These are phyloP conservation scores for Chamaecrista fasciculata DNA, from an alignment of 306 rosid genomes.

Conservation along the genomic window DNA sequence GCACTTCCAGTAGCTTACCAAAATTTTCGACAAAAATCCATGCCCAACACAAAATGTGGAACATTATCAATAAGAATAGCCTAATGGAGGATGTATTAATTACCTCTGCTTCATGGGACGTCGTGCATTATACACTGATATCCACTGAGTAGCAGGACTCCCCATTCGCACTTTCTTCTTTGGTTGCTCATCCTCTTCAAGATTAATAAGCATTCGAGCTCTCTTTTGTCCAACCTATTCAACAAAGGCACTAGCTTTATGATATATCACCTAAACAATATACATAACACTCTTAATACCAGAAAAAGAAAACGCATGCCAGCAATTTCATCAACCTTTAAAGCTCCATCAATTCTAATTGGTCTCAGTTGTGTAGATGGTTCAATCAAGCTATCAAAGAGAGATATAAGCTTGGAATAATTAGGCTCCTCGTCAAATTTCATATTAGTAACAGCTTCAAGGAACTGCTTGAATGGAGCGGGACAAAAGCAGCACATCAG, in stretches of 20 bases:
- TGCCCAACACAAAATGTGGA: neutral
- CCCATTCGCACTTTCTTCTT: constrained; percentile 92
- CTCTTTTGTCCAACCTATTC: constrained; percentile 88
- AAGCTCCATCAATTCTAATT: constrained; percentile 90
- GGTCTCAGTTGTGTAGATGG: constrained; percentile 71
- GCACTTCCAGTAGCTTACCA: neutral
- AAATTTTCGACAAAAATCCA: neutral
- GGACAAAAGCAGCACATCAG: constrained; percentile 92
- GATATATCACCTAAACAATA: constrained; percentile 5
- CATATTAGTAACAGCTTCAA: constrained; percentile 86
- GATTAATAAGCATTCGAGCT: constrained; percentile 68
- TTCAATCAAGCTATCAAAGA: constrained; percentile 81
- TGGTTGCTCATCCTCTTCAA: constrained; percentile 93
- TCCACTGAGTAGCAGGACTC: constrained; percentile 94
- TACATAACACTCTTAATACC: neutral
- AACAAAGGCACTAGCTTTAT: constrained; percentile 24
- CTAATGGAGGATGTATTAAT: constrained; percentile 17
- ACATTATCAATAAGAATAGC: constrained; percentile 7
- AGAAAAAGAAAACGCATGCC: neutral
- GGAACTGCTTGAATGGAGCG: constrained; percentile 81
- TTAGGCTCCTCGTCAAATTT: constrained; percentile 94
- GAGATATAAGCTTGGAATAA: constrained; percentile 75
- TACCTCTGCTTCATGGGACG: constrained; percentile 97
- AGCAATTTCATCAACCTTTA: constrained; percentile 52
- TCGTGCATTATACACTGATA: constrained; percentile 91